These are phyloP conservation scores for Botrytis galanthina DNA, from an alignment of 2,329 filamentous ascomycete genomes.

Conservation along the genomic window DNA sequence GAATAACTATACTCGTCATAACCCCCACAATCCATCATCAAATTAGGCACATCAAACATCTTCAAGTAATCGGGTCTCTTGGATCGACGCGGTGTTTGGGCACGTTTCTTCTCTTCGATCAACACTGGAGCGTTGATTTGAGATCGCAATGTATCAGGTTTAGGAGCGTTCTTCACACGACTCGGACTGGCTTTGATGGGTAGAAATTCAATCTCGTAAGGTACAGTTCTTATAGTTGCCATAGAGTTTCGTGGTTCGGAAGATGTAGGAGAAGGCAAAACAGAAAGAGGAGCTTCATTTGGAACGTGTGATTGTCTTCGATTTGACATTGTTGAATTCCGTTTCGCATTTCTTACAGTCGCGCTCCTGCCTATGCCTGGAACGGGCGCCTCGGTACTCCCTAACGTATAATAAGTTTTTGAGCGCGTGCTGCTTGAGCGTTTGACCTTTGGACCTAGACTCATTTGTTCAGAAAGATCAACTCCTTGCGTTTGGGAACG, in stretches of 20 bases:
- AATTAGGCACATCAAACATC: background rate
- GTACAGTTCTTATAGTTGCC: background rate
- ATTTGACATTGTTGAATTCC: background rate
- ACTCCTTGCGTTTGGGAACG: background rate
- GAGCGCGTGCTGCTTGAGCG: background rate
- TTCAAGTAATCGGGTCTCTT: background rate
- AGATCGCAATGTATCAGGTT: background rate
- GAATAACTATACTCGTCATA: background rate
- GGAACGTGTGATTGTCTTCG: background rate
- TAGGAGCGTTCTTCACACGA: background rate
- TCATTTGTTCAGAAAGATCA: background rate
- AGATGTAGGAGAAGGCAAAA: background rate
- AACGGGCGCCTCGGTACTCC: background rate
- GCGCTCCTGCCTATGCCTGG: background rate
- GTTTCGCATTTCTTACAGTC: background rate
- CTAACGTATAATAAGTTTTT: slow-evolving; percentile 6
- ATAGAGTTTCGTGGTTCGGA: background rate
- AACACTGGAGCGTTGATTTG: background rate
- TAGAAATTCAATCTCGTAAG: background rate
- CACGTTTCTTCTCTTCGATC: background rate
- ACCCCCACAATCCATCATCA: slow-evolving; percentile 11
- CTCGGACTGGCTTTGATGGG: background rate
- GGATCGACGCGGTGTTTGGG: background rate
- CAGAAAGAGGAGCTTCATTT: background rate
- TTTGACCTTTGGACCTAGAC: background rate